phyloP scores from a whole-genome alignment of 192 early-diverging fungal genomes.

The Diversispora eburnea region DNA sequence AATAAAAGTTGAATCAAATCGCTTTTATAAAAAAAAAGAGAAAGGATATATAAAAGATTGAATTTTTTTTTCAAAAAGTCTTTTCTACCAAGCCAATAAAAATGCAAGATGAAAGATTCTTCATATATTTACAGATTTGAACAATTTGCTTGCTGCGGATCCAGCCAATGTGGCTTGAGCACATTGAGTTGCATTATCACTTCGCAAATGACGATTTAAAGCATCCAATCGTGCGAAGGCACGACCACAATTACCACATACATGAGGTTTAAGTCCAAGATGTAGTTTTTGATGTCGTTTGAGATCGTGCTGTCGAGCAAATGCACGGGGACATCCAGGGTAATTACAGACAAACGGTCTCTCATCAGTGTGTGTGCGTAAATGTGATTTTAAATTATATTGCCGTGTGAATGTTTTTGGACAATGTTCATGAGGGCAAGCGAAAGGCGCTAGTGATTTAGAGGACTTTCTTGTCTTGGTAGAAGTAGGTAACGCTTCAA shows the following conservation, averaged over 20 bases:
- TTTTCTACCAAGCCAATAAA: no score
- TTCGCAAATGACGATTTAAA: conserved; percentile 68
- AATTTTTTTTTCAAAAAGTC: no score
- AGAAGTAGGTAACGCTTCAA: conserved; percentile 14
- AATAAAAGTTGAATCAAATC: no score
- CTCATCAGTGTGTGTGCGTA: conserved; percentile 70
- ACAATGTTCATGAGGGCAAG: conserved; percentile 51
- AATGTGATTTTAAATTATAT: conserved; percentile 76
- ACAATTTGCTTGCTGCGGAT: conserved; percentile 4
- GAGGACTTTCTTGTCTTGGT: conserved; percentile 21
- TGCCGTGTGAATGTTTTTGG: conserved; percentile 68
- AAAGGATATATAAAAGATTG: no score
- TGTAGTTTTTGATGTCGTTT: conserved; percentile 83
- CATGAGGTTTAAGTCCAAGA: conserved; percentile 72
- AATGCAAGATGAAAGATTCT: no score
- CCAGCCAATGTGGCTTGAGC: conserved; percentile 42
- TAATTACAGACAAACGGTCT: conserved; percentile 68
- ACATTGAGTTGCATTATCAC: conserved; percentile 55
- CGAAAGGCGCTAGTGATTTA: conserved; percentile 26
- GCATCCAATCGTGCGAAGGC: conserved; percentile 82
- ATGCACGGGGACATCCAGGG: conserved; percentile 67
- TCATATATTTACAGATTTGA: conserved; percentile 19
- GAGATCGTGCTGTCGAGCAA: conserved; percentile 89
- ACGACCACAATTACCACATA: conserved; percentile 70
- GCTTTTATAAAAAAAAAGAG: no score